These are phyloP conservation scores for Kwoniella dejecticola DNA, from an alignment of 768 basidiomycete genomes.

Conservation along the genomic window DNA sequence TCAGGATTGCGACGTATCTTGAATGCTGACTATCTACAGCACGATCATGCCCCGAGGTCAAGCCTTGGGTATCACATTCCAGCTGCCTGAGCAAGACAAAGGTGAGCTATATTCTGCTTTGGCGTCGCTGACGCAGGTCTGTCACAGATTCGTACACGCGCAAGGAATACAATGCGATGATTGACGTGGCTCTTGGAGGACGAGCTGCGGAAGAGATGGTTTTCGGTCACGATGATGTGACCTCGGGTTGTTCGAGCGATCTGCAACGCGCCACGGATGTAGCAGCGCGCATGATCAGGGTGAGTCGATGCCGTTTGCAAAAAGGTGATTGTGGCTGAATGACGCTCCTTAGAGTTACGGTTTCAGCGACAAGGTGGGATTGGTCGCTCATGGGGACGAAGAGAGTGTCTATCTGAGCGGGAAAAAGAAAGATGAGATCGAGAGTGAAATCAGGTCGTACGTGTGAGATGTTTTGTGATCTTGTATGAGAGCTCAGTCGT, in stretches of 20 bases:
- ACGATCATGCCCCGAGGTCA: conserved; percentile 96
- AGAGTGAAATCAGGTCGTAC: conserved; percentile 79
- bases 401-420: conserved; percentile 71
- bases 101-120: conserved; percentile 24
- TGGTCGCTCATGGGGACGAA: conserved; percentile 79
- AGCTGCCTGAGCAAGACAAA: conserved; percentile 57
- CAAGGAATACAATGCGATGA: conserved; percentile 58
- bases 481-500: conserved; percentile 11
- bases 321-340: not conserved
- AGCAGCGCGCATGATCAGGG: conserved; percentile 86
- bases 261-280: conserved; percentile 75
- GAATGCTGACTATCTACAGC: conserved; percentile 30
- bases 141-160: conserved; percentile 53
- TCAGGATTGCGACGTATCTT: conserved; percentile 6
- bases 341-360: conserved; percentile 46
- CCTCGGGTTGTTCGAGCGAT: conserved; percentile 90
- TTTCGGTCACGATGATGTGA: conserved; percentile 82
- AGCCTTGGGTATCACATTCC: conserved; percentile 67
- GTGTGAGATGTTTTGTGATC: conserved; percentile 50
- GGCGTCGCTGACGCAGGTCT: no score
- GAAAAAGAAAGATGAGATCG: conserved; percentile 77
- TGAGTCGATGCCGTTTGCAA: conserved; percentile 54
- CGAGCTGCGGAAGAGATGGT: conserved; percentile 93
- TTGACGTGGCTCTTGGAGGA: conserved; percentile 93
- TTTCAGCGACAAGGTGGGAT: conserved; percentile 59